Evolutionary conservation across 2,329 filamentous ascomycete species (phyloP).

Genomic region (Endoconidiophora polonica): DNA sequence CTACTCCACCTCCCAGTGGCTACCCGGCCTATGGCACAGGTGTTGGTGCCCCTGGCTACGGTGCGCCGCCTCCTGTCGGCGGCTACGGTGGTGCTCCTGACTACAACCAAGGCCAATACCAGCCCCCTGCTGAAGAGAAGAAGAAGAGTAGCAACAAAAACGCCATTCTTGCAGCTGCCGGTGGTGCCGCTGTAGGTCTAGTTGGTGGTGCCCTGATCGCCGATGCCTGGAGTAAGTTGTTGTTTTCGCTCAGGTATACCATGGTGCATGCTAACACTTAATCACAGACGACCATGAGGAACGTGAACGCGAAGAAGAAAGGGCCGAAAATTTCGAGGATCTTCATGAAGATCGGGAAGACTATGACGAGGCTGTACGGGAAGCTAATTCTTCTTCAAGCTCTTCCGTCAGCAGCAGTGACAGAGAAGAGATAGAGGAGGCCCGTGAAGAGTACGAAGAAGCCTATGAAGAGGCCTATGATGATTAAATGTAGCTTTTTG

Average conservation of each 20-base stretch:
- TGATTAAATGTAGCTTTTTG: constrained; percentile 19
- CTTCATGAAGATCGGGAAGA: constrained; percentile 28
- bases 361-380: constrained; percentile 27
- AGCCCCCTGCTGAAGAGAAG: constrained; percentile 19
- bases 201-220: constrained; percentile 41
- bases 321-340: constrained; percentile 22
- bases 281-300: constrained; percentile 5
- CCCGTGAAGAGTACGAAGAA: constrained; percentile 23
- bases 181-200: constrained; percentile 39
- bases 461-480: constrained; percentile 32
- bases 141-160: constrained; percentile 32
- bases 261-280: neutral
- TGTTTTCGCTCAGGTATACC: no score
- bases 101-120: constrained; percentile 13
- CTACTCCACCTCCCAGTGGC: constrained; percentile 3
- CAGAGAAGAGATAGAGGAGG: constrained; percentile 34
- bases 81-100: constrained; percentile 14
- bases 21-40: constrained; percentile 2
- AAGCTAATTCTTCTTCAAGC: constrained; percentile 21
- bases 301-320: constrained; percentile 6
- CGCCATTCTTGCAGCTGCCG: constrained; percentile 41
- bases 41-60: constrained; percentile 4
- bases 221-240: constrained; percentile 34
- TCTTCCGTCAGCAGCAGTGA: constrained; percentile 32
- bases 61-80: constrained; percentile 13